Evolutionary conservation across 2,329 filamentous ascomycete genomes (phyloP).

Genomic region (Drechslera avenae): DNA sequence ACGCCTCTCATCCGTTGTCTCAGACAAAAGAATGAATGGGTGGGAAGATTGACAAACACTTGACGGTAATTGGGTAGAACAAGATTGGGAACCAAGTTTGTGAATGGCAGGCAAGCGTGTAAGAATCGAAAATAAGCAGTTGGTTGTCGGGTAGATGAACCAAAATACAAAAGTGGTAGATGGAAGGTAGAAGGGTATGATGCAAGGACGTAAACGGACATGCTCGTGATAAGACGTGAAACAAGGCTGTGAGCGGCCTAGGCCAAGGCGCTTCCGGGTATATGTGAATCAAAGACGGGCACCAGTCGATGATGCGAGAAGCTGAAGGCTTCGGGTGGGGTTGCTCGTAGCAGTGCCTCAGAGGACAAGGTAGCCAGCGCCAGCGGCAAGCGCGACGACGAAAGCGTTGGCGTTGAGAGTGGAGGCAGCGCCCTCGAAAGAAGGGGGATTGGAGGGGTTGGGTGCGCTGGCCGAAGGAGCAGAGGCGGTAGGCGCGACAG

Average conservation of each 20-base stretch:
- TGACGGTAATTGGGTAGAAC: constrained; percentile 12
- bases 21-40: constrained; percentile 30
- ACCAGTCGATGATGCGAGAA: constrained; percentile 41
- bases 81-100: too few relatives aligned
- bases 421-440: constrained; percentile 44
- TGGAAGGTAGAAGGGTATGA: constrained; percentile 1
- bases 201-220: constrained; percentile 20
- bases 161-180: too few relatives aligned
- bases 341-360: constrained; percentile 29
- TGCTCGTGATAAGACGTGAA: constrained; percentile 32
- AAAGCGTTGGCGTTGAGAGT: constrained; percentile 39
- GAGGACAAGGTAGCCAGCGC: constrained; percentile 43
- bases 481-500: constrained; percentile 12
- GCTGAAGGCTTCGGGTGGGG: constrained; percentile 13
- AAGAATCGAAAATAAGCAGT: constrained; percentile 2
- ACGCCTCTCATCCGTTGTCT: constrained; percentile 33
- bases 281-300: constrained; percentile 34
- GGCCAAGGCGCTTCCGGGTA: constrained; percentile 24
- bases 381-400: constrained; percentile 38
- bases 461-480: constrained; percentile 20
- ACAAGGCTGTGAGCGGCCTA: constrained; percentile 16
- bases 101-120: too few relatives aligned
- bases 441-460: constrained; percentile 17
- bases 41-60: constrained; percentile 28
- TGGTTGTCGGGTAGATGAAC: too few relatives aligned